Conservation (phyloP, 2,329 filamentous ascomycete species). For the Aureobasidium sp. region DNA sequence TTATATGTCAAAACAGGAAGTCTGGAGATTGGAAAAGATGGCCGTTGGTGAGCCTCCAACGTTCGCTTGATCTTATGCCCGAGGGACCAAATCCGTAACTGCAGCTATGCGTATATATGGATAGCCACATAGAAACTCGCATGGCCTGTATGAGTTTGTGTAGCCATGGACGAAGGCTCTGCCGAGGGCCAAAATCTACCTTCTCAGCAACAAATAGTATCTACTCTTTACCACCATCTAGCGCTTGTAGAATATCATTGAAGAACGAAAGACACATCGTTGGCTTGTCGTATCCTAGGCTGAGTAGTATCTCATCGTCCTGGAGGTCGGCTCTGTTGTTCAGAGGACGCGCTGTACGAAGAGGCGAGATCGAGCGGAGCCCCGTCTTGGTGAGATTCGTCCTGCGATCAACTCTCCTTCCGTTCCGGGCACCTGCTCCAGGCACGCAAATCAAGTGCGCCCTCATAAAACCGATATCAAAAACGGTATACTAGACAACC, state of each 20-base stretch:
- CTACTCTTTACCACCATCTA: not conserved
- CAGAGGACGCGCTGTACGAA: not conserved
- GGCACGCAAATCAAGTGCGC: not conserved
- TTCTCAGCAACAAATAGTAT: not conserved
- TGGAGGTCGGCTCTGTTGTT: not conserved
- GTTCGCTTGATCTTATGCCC: not conserved
- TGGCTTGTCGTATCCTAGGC: not conserved
- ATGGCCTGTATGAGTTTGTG: not conserved
- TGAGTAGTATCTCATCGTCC: not conserved
- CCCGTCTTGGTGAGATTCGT: not conserved
- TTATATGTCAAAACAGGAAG: slow-evolving; percentile 2
- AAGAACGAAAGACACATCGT: not conserved
- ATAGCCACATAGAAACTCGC: not conserved
- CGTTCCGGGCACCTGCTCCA: no score
- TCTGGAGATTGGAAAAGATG: slow-evolving; percentile 1
- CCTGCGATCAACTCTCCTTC: not conserved
- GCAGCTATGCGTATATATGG: not conserved
- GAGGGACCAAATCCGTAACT: not conserved
- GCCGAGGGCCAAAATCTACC: not conserved
- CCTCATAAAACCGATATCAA: not conserved
- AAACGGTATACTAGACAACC: not conserved
- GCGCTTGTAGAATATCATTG: not conserved
- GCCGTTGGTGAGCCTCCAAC: not conserved
- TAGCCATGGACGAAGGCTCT: not conserved
- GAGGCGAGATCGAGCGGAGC: not conserved